Evolutionary conservation across 805 yeast species (phyloP), one percentile per base, ranked within the genome.

Genomic region (Candida rishiriensis): DNA sequence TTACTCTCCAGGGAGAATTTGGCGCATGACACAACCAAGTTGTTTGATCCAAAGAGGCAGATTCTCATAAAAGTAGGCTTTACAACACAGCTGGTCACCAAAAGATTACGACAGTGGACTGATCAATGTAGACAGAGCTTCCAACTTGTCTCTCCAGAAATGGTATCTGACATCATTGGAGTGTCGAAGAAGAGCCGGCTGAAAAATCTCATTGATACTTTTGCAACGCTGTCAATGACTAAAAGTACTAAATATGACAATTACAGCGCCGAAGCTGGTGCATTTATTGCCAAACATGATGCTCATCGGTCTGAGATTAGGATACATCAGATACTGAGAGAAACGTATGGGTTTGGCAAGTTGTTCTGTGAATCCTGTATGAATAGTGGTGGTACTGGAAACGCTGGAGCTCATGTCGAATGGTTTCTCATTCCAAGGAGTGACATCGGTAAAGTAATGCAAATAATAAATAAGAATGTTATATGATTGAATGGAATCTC

Each of bases 381-480:
- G 14, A 34, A 39, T 12, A 41, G 30, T 38, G 38, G 33, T 14
- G 38, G 33, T 14, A 39, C 26, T 17, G 45, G 32, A 16, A 29
- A 16, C 0, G 10, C 32, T 9, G 61, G 60, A 3, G 53, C 55
- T 11, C 84, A 78, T 54, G 65, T 65, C 13, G 84, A 78, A 53
- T 78, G 83, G 83, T 78, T 78, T 48, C 56, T 76, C n/a, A 56
- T 78, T 1, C 81, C 81, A 0, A 68, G 75, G 46, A 55, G 50
- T 26, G 69, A 70, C 8, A 37, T 76, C 8, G 40, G 48, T 10
- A 29, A 37, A 10, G 65, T 75, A 2, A 68, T 65, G 51, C 45
- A 48, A 10, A 26, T 63, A 1, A 65, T 74, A 10, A 72, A 73
- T 44, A 39, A 47, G 10, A 51, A 29, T 18, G 43, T 53, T 17